Conservation (phyloP, 257 asterid genomes). For the Euphrasia confusa region DNA sequence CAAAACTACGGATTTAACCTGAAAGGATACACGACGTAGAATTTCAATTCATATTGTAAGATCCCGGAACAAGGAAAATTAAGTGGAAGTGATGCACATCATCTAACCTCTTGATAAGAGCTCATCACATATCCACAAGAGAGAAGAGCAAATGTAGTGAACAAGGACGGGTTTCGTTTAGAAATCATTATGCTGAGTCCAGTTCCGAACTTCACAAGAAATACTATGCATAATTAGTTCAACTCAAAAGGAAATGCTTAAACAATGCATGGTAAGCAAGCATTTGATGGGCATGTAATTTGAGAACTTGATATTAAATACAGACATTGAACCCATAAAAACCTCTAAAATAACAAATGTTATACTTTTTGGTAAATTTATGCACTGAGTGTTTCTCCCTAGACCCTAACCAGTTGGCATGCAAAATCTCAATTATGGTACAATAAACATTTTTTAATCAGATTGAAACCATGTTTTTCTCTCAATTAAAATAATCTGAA, state of each 20-base stretch:
- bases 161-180: conserved; percentile 84
- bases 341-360: conserved; percentile 5
- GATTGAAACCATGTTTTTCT: background rate
- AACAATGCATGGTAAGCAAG: conserved; percentile 10
- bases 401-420: conserved; percentile 3
- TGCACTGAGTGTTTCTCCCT: background rate
- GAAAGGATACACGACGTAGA: conserved; percentile 23
- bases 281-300: background rate
- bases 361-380: background rate
- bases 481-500: conserved; percentile 12
- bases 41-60: conserved; percentile 8
- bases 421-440: background rate
- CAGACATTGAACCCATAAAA: background rate
- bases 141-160: conserved; percentile 71
- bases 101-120: conserved; percentile 88
- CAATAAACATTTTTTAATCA: background rate
- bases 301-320: conserved; percentile 10
- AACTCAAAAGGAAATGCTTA: conserved; percentile 16
- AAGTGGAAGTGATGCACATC: conserved; percentile 15
- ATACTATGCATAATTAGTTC: conserved; percentile 25
- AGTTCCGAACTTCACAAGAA: conserved; percentile 81
- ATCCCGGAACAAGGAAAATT: conserved; percentile 3
- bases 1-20: conserved; percentile 93
- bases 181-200: conserved; percentile 87
- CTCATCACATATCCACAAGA: conserved; percentile 94